Percentiles rank a stretch among this genome's conserved stretches.
Conservation (phyloP, 192 early-diverging fungal genomes). For the Coemansia sp. region DNA sequence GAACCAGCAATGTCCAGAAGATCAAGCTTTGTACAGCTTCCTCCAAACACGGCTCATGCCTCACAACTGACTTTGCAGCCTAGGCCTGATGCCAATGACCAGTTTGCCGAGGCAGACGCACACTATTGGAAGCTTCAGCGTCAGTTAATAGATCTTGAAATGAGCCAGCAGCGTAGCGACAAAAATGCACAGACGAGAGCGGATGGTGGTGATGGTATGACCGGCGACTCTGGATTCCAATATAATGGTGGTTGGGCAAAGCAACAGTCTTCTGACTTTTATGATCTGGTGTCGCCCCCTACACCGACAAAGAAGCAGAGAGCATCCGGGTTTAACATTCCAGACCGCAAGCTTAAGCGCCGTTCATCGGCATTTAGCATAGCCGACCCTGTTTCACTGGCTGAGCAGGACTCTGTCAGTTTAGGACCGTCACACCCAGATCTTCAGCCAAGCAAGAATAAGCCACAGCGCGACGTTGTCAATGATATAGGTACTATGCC, state of each 20-base stretch:
- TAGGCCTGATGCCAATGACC: constrained; percentile 19
- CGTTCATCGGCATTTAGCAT: constrained; percentile 49
- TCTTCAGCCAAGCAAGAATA: background rate
- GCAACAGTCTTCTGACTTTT: constrained; percentile 6
- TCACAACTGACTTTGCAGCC: constrained; percentile 15
- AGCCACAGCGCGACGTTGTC: background rate
- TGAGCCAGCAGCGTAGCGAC: constrained; percentile 40
- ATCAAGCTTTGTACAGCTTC: constrained; percentile 50
- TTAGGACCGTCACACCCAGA: background rate
- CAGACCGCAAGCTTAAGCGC: constrained; percentile 15
- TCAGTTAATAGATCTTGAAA: constrained; percentile 51
- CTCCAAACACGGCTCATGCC: constrained; percentile 22
- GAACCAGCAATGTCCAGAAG: constrained; percentile 47
- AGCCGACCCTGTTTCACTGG: constrained; percentile 25
- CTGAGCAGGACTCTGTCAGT: background rate
- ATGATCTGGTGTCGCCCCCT: constrained; percentile 42
- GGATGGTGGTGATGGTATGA: background rate
- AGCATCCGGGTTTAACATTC: constrained; percentile 1
- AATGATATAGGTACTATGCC: background rate
- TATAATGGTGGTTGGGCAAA: constrained; percentile 16
- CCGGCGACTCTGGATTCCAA: background rate
- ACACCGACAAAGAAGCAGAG: constrained; percentile 30
- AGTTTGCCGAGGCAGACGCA: constrained; percentile 52
- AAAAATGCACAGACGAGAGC: background rate
- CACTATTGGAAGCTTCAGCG: constrained; percentile 56